Evolutionary conservation across 768 basidiomycete genomes (phyloP), one percentile per base, ranked within the genome.

Genomic region (Albatrellus ellisii): DNA sequence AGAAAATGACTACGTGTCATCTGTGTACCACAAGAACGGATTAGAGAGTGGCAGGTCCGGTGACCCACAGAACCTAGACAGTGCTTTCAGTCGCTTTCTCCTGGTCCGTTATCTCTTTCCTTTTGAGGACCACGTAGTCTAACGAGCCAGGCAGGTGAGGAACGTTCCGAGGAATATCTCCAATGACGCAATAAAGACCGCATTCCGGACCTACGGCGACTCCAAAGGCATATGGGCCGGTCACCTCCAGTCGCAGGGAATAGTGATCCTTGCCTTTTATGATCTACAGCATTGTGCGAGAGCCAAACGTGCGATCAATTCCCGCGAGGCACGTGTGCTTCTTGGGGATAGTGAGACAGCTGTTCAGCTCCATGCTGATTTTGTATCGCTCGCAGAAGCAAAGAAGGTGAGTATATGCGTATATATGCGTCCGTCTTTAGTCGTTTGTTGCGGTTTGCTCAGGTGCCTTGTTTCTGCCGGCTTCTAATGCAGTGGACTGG

Each of bases 61-160:
- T 32, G n/a, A 36, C 26, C 38, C 17, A 32, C 11, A 31, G 38
- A 9, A 27, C 24, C 22, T 39, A 45, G 20, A 31, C 48, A 15
- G 26, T 33, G 4, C 53, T 59, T n/a, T n/a, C 52, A 49, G 59
- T 50, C 36, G 62, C 59, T 44, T 51, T 54, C 49, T 54, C 17
- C 45, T 51, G 46, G 56, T 56, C 15, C 45, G 55, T 44, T 15
- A 18, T 21, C 14, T 2, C 20, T 25, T 31, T 10, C 22, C 18
- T 21, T 3, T 4, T 14, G 6, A 26, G 31, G 39, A n/a, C 41
- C 29, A 27, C 0, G 22, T 14, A 37, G 22, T 39, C 31, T 5
- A 50, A 10, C 27, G 4, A 41, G 26, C 20, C 42, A 45, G 17
- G 24, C 29, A 42, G 33, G 51, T 58, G 24, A 59, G 48, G 21